These are phyloP conservation scores for Gentiana straminea DNA, from an alignment of 257 asterid genomes.

Conservation along the genomic window DNA sequence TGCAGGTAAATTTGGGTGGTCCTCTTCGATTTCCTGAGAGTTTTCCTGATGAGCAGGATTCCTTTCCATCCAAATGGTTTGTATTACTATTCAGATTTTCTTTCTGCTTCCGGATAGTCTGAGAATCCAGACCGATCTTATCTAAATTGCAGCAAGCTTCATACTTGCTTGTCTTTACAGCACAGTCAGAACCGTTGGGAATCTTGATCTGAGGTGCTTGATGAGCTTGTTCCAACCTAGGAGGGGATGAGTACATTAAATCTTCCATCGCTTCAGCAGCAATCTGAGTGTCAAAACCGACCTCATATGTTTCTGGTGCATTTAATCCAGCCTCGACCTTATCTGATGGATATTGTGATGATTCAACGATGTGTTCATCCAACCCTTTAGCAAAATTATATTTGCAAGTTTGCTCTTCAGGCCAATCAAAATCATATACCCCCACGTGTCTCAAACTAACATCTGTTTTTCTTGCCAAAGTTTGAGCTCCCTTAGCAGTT, in stretches of 20 bases:
- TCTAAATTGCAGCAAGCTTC: conserved; percentile 8
- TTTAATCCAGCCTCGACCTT: conserved; percentile 15
- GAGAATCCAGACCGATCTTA: conserved; percentile 28
- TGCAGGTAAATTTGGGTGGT: conserved; percentile 7
- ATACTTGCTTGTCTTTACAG: conserved; percentile 12
- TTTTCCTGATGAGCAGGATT: conserved; percentile 8
- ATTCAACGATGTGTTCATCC: conserved; percentile 20
- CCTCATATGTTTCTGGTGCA: conserved; percentile 25
- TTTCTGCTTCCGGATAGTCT: conserved; percentile 24
- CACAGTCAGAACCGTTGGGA: conserved; percentile 9
- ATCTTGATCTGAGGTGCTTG: conserved; percentile 19
- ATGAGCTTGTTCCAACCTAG: conserved; percentile 20
- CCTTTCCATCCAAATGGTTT: conserved; percentile 10
- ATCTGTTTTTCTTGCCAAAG: conserved; percentile 43
- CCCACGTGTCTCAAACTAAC: conserved; percentile 20
- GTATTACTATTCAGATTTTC: conserved; percentile 20
- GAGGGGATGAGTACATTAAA: conserved; percentile 35
- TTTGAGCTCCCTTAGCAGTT: conserved; percentile 42
- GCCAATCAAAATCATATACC: conserved; percentile 52
- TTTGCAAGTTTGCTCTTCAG: conserved; percentile 22
- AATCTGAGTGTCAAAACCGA: conserved; percentile 72
- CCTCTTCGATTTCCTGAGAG: conserved; percentile 12
- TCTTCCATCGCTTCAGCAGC: conserved; percentile 94
- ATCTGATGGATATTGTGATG: conserved; percentile 17
- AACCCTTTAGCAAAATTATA: conserved; percentile 19